Evolutionary conservation across 2,329 filamentous ascomycete genomes (phyloP), one percentile per base, ranked within the genome.

Genomic region (Botrytis fragariae): DNA sequence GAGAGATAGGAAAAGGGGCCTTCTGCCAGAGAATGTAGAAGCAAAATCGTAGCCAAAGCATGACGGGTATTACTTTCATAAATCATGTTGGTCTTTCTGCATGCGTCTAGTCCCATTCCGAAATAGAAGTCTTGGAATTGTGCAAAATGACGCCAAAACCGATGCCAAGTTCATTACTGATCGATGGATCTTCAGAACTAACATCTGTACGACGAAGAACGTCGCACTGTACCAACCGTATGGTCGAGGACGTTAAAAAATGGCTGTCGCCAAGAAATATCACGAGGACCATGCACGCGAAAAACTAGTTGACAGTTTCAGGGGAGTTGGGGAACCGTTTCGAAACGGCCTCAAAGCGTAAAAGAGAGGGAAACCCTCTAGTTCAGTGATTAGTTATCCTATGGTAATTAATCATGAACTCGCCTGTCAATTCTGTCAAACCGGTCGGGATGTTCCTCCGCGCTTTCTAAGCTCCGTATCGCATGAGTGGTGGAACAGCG

Each of bases 111-210:
- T 37, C 35, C 10, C 22, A 22, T 64, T 51, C 20, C 32, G 35
- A 32, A 39, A 39, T 7, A 54, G 35, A 39, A 39, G 12, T 12
- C 59, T 71, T 65, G 69, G 25, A 71, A 18, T 42, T 44, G 51
- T 60, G 37, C 51, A 44, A 35, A 39, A 64, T 65, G 69, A 37
- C 25, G 45, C 12, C 29, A 64, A 62, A 64, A 57, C 10, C 45
- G 35, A 64, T 65, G 69, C 69, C 44, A 71, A 71, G 69, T 65
- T 71, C 57, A 48, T 71, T 45, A 22, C 44, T 48, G 45, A 64
- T 57, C 35, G 29, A 63, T 45, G 25, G 35, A n/a, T 54, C 25
- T 64, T 29, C 44, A 32, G n/a, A 35, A 42, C 45, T 39, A 42
- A n/a, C 44, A 64, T 37, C n/a, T 18, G n/a, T 25, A 65, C 22